phyloP scores from a whole-genome alignment of 306 rosid genomes.

The Coriaria nepalensis region DNA sequence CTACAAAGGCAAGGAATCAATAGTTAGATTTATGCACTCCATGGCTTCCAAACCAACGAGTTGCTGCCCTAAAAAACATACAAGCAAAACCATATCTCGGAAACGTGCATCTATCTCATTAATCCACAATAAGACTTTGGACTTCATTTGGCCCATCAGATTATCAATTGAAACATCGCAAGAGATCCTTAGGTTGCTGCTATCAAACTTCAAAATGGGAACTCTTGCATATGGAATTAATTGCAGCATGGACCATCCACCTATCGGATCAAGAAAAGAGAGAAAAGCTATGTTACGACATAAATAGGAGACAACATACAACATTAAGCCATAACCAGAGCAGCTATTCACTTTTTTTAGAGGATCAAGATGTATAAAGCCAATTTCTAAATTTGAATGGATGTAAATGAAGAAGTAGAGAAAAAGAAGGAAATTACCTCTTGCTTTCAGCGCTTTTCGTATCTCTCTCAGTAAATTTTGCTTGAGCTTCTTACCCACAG shows the following conservation, averaged over 20 bases:
- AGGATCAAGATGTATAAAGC: no score
- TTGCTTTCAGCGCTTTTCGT: slow-evolving; percentile 36
- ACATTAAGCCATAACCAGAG: not conserved
- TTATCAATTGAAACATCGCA: slow-evolving; percentile 90
- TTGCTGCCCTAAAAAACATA: slow-evolving; percentile 25
- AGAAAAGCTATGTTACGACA: not conserved
- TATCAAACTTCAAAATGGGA: slow-evolving; percentile 61
- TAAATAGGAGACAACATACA: no score
- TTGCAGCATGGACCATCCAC: slow-evolving; percentile 43
- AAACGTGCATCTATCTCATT: slow-evolving; percentile 60
- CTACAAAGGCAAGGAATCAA: slow-evolving; percentile 41
- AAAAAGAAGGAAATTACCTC: slow-evolving; percentile 30
- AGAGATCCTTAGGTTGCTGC: slow-evolving; percentile 39
- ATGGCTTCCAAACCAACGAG: slow-evolving; percentile 6
- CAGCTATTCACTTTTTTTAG: not conserved
- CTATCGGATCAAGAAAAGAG: slow-evolving; percentile 25
- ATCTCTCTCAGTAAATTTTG: slow-evolving; percentile 35
- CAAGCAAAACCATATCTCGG: slow-evolving; percentile 76
- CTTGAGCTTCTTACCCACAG: slow-evolving; percentile 49
- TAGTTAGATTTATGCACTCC: slow-evolving; percentile 20
- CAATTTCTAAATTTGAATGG: no score
- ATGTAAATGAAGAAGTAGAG: not conserved
- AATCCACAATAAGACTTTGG: slow-evolving; percentile 64
- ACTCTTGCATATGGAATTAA: slow-evolving; percentile 57
- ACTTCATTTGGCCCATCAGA: slow-evolving; percentile 64